Conservation (phyloP, 1,284 basidiomycete species). For the Tilletiaria anomala region DNA sequence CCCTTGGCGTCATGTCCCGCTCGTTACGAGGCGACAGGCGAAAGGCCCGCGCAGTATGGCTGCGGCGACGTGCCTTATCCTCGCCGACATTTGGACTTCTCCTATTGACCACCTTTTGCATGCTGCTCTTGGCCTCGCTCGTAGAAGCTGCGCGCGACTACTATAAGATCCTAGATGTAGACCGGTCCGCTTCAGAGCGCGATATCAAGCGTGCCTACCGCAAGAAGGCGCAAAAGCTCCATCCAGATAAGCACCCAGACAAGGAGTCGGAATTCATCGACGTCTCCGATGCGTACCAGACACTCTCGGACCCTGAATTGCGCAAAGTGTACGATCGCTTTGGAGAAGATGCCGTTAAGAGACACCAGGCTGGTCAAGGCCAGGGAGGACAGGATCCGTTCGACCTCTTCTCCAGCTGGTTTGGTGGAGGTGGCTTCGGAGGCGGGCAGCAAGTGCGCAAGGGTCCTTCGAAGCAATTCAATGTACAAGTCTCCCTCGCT, state of each 20-base stretch:
- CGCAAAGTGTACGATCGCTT: constrained; percentile 33
- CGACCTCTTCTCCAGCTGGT: constrained; percentile 37
- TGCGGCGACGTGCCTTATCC: too few species aligned
- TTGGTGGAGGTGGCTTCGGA: constrained; percentile 23
- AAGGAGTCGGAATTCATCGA: constrained; percentile 39
- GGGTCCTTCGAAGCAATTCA: constrained; percentile 30
- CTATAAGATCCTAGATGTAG: constrained; percentile 34
- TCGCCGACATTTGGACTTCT: too few species aligned
- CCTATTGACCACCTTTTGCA: too few species aligned
- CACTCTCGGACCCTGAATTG: constrained; percentile 25
- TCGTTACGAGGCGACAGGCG: too few species aligned
- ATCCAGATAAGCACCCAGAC: constrained; percentile 38
- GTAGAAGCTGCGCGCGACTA: constrained; percentile 25
- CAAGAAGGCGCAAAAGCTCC: constrained; percentile 32
- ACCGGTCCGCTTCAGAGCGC: constrained; percentile 21
- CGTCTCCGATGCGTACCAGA: constrained; percentile 40
- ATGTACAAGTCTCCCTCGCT: constrained; percentile 22
- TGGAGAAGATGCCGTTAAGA: constrained; percentile 34
- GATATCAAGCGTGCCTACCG: constrained; percentile 38
- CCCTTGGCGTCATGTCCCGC: too few species aligned
- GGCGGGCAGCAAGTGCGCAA: constrained; percentile 16
- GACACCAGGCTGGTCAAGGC: constrained; percentile 18
- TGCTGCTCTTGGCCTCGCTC: constrained; percentile 7
- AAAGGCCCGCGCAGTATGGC: too few species aligned
- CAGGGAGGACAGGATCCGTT: constrained; percentile 22